phyloP scores from a whole-genome alignment of 257 asterid species.

The Gentiana straminea region DNA sequence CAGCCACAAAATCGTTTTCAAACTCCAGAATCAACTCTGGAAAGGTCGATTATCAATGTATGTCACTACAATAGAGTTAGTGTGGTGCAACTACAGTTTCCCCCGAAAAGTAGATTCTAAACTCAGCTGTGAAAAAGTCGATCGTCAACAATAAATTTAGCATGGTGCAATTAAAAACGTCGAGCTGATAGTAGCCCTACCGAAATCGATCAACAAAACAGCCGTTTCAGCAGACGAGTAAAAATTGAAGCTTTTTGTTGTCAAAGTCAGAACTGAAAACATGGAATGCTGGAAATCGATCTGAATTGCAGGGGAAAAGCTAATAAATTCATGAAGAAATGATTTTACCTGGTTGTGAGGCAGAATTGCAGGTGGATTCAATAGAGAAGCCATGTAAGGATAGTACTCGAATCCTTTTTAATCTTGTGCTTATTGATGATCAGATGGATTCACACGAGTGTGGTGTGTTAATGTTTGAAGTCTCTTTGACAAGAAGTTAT shows the following conservation, averaged over 20 bases:
- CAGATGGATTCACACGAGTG: too few species aligned
- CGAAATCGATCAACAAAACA: neutral
- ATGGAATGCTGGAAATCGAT: neutral
- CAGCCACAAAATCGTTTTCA: neutral
- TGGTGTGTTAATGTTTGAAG: neutral
- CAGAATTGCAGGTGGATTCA: slow-evolving; percentile 35
- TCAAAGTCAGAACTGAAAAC: neutral
- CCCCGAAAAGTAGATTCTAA: too few species aligned
- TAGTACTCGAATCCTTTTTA: neutral
- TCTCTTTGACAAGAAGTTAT: neutral
- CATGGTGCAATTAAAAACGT: too few species aligned
- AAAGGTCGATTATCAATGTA: too few species aligned
- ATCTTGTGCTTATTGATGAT: neutral
- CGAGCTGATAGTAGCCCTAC: neutral
- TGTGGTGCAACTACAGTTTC: too few species aligned
- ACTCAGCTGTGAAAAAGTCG: too few species aligned
- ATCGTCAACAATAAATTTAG: too few species aligned
- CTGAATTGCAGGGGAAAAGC: too few species aligned
- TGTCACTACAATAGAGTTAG: too few species aligned
- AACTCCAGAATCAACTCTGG: too few species aligned
- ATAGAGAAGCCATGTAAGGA: slow-evolving; percentile 50
- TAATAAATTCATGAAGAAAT: neutral
- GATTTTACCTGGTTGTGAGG: slow-evolving; percentile 36
- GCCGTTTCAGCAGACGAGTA: neutral
- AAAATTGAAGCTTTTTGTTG: neutral